Evolutionary conservation across 768 basidiomycete species (phyloP).

Genomic region (Podaxis carcinomalis): DNA sequence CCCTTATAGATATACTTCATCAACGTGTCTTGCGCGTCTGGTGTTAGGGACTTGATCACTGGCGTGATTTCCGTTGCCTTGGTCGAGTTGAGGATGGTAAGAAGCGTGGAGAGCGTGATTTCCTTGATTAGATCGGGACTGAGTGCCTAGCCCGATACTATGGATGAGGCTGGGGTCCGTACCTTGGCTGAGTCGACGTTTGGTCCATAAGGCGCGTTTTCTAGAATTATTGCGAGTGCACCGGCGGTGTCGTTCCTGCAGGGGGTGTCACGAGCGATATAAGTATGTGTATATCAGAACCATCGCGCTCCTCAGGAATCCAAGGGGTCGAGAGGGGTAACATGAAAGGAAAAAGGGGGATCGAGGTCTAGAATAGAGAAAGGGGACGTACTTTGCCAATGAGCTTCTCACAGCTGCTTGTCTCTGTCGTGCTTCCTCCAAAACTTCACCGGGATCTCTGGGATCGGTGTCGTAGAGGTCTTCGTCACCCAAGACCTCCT

Average conservation of each 20-base stretch:
- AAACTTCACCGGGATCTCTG: conserved; percentile 65
- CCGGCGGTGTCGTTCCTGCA: conserved; percentile 71
- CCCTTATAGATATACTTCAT: conserved; percentile 99
- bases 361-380: neutral
- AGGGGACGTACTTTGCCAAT: conserved; percentile 61
- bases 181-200: conserved; percentile 91
- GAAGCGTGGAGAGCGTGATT: conserved; percentile 71
- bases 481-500: conserved; percentile 79
- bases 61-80: conserved; percentile 81
- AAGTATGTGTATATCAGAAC: neutral
- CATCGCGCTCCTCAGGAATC: neutral
- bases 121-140: conserved; percentile 30
- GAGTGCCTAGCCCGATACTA: neutral
- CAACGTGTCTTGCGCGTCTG: conserved; percentile 79
- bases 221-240: conserved; percentile 67
- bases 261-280: neutral
- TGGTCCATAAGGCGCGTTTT: conserved; percentile 85
- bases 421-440: conserved; percentile 75
- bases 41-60: conserved; percentile 67
- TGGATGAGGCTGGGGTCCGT: conserved; percentile 4
- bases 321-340: neutral
- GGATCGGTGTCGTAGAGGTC: conserved; percentile 89
- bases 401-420: conserved; percentile 66
- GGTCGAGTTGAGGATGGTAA: conserved; percentile 91
- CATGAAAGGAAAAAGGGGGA: neutral